Evolutionary conservation across 805 yeast genomes (phyloP), one percentile per base, ranked within the genome.

Genomic region (Wickerhamomyces xylosicus): DNA sequence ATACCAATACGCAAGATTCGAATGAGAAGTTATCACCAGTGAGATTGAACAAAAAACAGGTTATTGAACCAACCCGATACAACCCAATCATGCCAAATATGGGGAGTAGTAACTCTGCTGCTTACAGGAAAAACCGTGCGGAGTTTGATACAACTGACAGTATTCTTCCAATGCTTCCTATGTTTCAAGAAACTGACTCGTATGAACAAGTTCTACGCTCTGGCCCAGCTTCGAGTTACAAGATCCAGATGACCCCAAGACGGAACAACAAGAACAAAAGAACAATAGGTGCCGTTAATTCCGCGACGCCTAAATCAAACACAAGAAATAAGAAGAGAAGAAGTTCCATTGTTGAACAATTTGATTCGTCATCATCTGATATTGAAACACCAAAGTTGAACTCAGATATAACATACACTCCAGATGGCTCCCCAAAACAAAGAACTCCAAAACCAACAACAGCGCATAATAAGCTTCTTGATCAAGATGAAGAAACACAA

Each of bases 41-140:
- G 2, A 54, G 53, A 31, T 48, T 49, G 15, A 40, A 36, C 3
- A 36, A 25, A 25, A 11, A 25, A n/a, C 8, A 13, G 13, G 8
- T 25, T 4, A 13, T 25, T 4, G 29, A 25, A 8, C 29, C 29
- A 25, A 25, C 29, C 8, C 8, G 13, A 13, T 25, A 38, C 3
- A 54, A 54, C 29, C 58, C 58, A 32, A 52, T 54, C 7, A 53
- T 54, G 57, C 58, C 58, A 11, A 32, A 37, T 13, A 36, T 51
- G 2, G 20, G 31, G 16, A 21, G 10, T 10, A 21, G 9, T 21
- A 21, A 21, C 9, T 6, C 9, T 21, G 29, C 14, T 25, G 14
- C n/a, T 25, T 10, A n/a, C 8, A 25, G 13, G 5, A n/a, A 25
- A 7, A 8, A 10, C 8, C 4, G 9, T 14, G 40, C 40, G 14